A percentile compares a stretch with the other conserved stretches of the same genome.
These are phyloP conservation scores for Poa annua DNA, from an alignment of 176 grass and related monocot species.

Conservation along the genomic window DNA sequence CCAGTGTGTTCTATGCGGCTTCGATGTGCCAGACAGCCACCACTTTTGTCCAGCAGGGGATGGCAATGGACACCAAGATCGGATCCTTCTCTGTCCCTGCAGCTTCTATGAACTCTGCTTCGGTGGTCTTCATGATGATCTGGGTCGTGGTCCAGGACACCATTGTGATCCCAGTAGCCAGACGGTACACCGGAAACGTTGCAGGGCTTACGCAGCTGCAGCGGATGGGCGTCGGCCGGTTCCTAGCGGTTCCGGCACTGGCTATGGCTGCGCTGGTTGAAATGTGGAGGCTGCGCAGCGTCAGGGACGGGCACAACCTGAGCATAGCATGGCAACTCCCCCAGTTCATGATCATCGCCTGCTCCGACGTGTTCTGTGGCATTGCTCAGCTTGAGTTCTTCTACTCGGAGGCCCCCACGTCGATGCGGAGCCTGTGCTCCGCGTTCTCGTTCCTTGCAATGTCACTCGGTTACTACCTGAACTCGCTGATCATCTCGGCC, in stretches of 20 bases:
- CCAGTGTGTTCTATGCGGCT: constrained; percentile 67
- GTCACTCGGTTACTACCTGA: constrained; percentile 79
- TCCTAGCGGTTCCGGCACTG: constrained; percentile 62
- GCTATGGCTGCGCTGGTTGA: constrained; percentile 56
- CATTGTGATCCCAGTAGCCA: constrained; percentile 55
- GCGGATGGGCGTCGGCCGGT: constrained; percentile 70
- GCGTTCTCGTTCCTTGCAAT: constrained; percentile 72
- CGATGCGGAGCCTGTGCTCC: constrained; percentile 70
- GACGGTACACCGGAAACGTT: constrained; percentile 52
- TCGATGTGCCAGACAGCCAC: constrained; percentile 72
- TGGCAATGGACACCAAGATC: constrained; percentile 62
- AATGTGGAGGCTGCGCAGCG: constrained; percentile 51
- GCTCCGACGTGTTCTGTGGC: constrained; percentile 80
- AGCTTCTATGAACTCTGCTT: constrained; percentile 67
- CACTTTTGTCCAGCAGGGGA: constrained; percentile 88
- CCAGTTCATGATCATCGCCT: constrained; percentile 66
- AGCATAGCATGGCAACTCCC: constrained; percentile 87
- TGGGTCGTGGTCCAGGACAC: constrained; percentile 73
- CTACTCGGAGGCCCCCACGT: constrained; percentile 64
- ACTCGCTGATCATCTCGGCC: constrained; percentile 56
- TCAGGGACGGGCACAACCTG: constrained; percentile 39
- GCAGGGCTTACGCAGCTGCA: constrained; percentile 73
- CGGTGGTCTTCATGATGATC: constrained; percentile 70
- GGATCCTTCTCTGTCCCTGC: constrained; percentile 78
- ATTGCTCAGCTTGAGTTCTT: constrained; percentile 84